These are phyloP conservation scores for Calonectria fujianensis DNA, from an alignment of 2,329 filamentous ascomycete genomes.

Conservation along the genomic window DNA sequence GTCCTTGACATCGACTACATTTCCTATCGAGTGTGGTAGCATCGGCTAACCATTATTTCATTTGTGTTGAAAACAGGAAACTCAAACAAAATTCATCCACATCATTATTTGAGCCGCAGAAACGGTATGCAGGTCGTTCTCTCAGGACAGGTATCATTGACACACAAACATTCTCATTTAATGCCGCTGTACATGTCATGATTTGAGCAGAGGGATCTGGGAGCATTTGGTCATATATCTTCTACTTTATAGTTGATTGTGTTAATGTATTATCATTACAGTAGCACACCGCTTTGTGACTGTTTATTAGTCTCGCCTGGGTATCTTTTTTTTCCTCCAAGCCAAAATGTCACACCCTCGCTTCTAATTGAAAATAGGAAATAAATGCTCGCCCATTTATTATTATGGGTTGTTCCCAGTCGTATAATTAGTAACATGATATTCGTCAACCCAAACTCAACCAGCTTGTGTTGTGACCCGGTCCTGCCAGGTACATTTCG, in stretches of 20 bases:
- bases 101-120: background rate
- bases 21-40: background rate
- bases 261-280: slow-evolving; percentile 1
- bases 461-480: background rate
- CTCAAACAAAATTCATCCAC: too few species aligned
- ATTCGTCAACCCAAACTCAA: background rate
- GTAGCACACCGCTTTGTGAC: background rate
- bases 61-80: background rate
- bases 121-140: background rate
- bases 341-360: background rate
- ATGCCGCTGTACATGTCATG: too few species aligned
- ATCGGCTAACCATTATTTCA: background rate
- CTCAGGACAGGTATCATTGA: background rate
- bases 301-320: background rate
- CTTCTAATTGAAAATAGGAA: background rate
- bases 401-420: background rate
- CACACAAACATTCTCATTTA: too few species aligned
- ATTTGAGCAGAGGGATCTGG: too few species aligned
- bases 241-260: background rate
- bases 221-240: background rate
- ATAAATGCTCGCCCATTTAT: background rate
- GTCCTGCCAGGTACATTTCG: slow-evolving; percentile 4
- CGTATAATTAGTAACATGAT: background rate
- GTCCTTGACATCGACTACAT: background rate
- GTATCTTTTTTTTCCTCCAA: slow-evolving; percentile 4